A percentile compares a stretch with the other conserved stretches of the same genome.
Evolutionary conservation across 257 asterid genomes (phyloP).

Genomic region (Ballota nigra): DNA sequence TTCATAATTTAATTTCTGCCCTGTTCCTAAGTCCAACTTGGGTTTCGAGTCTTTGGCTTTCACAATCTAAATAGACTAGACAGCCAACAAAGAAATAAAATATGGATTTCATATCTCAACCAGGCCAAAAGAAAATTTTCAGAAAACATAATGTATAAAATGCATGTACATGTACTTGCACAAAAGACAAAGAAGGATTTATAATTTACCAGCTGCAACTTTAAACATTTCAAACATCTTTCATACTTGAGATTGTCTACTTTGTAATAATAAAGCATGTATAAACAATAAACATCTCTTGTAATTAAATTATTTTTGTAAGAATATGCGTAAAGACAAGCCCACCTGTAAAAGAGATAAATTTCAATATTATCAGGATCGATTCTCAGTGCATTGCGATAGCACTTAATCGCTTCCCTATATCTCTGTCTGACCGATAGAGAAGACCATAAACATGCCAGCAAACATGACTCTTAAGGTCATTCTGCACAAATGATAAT

Average conservation of each 20-base stretch:
- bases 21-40: no score
- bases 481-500: conserved; percentile 73
- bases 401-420: conserved; percentile 97
- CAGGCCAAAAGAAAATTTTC: not conserved
- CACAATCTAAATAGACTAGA: not conserved
- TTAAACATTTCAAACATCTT: not conserved
- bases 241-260: not conserved
- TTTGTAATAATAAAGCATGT: conserved; percentile 3
- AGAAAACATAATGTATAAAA: not conserved
- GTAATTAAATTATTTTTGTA: not conserved
- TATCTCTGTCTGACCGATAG: conserved; percentile 97
- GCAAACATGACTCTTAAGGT: conserved; percentile 98
- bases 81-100: not conserved
- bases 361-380: conserved; percentile 98
- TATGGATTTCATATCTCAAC: not conserved
- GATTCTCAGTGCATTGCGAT: conserved; percentile 90
- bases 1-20: not conserved
- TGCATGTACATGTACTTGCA: not conserved
- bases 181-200: not conserved
- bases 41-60: not conserved
- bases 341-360: conserved; percentile 94
- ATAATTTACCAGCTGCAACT: not conserved
- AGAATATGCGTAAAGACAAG: conserved; percentile 5
- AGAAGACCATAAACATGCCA: conserved; percentile 99
- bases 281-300: conserved; percentile 1